Evolutionary conservation across 495 filamentous ascomycete genomes (phyloP), one percentile per base, ranked within the genome.

Genomic region (Penicillium roqueforti): DNA sequence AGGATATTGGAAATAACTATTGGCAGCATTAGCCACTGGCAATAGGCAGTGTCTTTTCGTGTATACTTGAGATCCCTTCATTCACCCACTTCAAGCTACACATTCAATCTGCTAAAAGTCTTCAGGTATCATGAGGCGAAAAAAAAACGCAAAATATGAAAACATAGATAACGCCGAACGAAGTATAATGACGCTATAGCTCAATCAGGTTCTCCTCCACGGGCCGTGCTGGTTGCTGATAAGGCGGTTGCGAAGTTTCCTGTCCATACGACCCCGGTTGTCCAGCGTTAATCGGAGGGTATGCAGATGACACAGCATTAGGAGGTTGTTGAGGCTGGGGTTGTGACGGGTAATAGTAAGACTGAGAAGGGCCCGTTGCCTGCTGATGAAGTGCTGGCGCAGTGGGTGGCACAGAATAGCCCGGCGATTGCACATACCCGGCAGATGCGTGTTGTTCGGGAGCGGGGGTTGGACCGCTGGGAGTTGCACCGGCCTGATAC

Each of bases 151-250:
- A 49, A 47, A 4, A 36, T 6, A 36, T 26, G 41, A 46, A 41
- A 47, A 20, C 41, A 18, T 42, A 25, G 49, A 49, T 39, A 56
- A 57, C 53, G 32, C 26, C 28, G 25, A 32, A 10, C 36, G 13
- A 38, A 22, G 54, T 56, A 43, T 19, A 41, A 51, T 40, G 40
- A 58, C 26, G 56, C 56, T 71, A 81, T 51, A 81, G 68, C 59
- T 97, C 92, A 71, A 97, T 97, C 68, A 97, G 73, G 61, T 87
- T 91, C 71, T 97, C 92, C 70, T 97, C 92, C 52, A 89, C 70
- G 13, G 82, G 80, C 10, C 82, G 68, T 29, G 71, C 40, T 19
- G 71, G 65, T 47, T 73, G 66, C 56, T 70, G 68, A 32, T 65
- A 69, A 50, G 75, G 75, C 52, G 80, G 78, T 28, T 82, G 77